Percentiles rank a stretch among this genome's conserved stretches.
These are phyloP conservation scores for Daldinia decipiens DNA, from an alignment of 495 filamentous ascomycete genomes.

Conservation along the genomic window DNA sequence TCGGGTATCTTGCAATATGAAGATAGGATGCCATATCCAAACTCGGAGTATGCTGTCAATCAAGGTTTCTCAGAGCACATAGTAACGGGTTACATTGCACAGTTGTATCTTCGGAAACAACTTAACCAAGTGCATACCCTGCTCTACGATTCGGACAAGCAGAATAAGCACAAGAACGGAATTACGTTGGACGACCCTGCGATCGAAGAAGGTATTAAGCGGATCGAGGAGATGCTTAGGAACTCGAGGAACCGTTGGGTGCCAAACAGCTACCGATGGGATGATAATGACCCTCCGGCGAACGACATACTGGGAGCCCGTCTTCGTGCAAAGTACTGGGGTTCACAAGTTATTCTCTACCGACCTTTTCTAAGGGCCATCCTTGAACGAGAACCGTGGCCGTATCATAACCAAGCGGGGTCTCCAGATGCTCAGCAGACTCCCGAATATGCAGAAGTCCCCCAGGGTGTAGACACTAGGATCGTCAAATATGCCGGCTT, in stretches of 20 bases:
- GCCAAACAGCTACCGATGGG: constrained; percentile 66
- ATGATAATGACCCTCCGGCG: constrained; percentile 72
- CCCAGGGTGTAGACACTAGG: constrained; percentile 54
- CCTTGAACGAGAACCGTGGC: constrained; percentile 54
- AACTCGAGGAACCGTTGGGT: constrained; percentile 49
- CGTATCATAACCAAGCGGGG: constrained; percentile 41
- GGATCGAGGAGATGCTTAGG: constrained; percentile 48
- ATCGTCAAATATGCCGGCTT: constrained; percentile 63
- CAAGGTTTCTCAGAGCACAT: constrained; percentile 62
- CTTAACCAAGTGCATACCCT: constrained; percentile 85
- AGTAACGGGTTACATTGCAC: constrained; percentile 84
- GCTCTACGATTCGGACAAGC: constrained; percentile 73
- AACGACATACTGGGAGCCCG: constrained; percentile 83
- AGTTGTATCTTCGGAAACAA: constrained; percentile 85
- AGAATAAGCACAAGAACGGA: constrained; percentile 46
- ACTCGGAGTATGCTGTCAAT: constrained; percentile 54
- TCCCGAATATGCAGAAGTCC: constrained; percentile 38
- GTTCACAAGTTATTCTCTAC: constrained; percentile 88
- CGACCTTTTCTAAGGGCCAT: constrained; percentile 79
- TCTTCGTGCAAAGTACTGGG: constrained; percentile 93
- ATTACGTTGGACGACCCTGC: constrained; percentile 43
- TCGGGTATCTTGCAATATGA: constrained; percentile 79
- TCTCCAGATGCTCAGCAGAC: constrained; percentile 42
- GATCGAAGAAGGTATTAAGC: constrained; percentile 44
- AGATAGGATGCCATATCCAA: constrained; percentile 72